phyloP scores from a whole-genome alignment of 78 protist genomes.

The Mantamonas sphyraenae region DNA sequence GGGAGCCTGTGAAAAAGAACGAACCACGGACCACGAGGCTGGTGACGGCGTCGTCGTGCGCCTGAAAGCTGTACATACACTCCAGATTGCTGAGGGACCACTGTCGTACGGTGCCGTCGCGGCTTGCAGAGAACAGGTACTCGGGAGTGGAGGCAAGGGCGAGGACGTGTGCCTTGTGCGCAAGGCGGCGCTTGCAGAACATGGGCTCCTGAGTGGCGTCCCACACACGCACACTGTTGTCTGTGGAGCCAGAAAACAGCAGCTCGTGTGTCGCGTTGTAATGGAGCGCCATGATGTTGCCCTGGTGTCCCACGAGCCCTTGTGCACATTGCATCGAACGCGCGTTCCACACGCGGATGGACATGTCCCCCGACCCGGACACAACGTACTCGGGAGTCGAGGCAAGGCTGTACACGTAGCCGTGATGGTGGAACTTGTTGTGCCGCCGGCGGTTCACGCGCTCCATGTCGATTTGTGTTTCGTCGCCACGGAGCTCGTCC shows the following conservation, averaged over 20 bases:
- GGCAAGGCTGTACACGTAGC: no score
- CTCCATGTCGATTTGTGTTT: neutral
- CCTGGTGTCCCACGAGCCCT: neutral
- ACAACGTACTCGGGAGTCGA: no score
- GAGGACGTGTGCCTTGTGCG: neutral
- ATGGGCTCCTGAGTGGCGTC: neutral
- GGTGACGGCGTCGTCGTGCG: neutral
- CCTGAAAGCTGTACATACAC: neutral
- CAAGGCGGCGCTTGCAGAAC: neutral
- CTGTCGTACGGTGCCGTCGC: neutral
- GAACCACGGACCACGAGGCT: neutral
- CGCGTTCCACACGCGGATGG: neutral
- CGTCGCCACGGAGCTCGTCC: neutral
- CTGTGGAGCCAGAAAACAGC: neutral
- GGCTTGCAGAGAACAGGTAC: neutral
- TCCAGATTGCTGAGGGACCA: neutral
- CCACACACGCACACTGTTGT: neutral
- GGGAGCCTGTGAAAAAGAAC: no score
- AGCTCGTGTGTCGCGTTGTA: neutral
- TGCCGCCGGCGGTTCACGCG: no score
- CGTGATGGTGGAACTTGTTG: no score
- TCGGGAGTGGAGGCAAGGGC: neutral
- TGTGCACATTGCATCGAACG: neutral
- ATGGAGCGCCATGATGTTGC: neutral
- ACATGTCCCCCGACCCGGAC: neutral